Percentiles rank a stretch among this genome's conserved stretches.
Conservation (phyloP, 768 basidiomycete genomes). For the Scleroderma bovista region DNA sequence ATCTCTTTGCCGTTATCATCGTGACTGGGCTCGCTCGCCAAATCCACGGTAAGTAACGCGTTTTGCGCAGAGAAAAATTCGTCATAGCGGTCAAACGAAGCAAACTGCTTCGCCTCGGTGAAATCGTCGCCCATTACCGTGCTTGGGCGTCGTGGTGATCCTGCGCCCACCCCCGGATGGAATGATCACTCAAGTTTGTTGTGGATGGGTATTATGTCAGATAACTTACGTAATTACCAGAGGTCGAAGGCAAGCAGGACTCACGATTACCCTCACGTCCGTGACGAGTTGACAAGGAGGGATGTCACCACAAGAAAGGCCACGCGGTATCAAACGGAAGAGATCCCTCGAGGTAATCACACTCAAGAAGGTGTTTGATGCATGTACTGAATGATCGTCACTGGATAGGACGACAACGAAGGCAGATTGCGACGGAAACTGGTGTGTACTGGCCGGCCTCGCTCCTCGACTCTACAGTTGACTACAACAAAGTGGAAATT, state of each 20-base stretch:
- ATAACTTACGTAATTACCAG: not conserved
- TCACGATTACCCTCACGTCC: no score
- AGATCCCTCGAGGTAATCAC: constrained; percentile 32
- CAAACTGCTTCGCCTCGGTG: constrained; percentile 42
- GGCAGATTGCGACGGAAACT: constrained; percentile 49
- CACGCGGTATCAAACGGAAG: constrained; percentile 40
- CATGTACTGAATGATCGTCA: constrained; percentile 3
- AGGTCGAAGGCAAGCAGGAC: not conserved
- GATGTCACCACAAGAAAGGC: constrained; percentile 1
- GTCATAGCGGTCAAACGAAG: constrained; percentile 54
- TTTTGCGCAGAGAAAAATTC: constrained; percentile 55
- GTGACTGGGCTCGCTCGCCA: constrained; percentile 37
- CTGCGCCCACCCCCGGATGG: not conserved
- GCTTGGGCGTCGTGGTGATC: not conserved
- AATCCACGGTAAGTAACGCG: constrained; percentile 43
- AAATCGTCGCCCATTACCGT: constrained; percentile 34
- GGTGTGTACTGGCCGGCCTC: constrained; percentile 33
- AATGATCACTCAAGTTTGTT: no score
- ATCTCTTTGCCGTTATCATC: constrained; percentile 43
- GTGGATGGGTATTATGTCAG: constrained; percentile 17
- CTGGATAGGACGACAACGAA: constrained; percentile 35
- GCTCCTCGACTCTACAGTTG: constrained; percentile 5
- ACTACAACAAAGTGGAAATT: constrained; percentile 8
- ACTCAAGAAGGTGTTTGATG: not conserved
- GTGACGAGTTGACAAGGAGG: no score